These are phyloP conservation scores for Paramecium sexaurelia DNA, from an alignment of 73 alveolate species.

Conservation along the genomic window DNA sequence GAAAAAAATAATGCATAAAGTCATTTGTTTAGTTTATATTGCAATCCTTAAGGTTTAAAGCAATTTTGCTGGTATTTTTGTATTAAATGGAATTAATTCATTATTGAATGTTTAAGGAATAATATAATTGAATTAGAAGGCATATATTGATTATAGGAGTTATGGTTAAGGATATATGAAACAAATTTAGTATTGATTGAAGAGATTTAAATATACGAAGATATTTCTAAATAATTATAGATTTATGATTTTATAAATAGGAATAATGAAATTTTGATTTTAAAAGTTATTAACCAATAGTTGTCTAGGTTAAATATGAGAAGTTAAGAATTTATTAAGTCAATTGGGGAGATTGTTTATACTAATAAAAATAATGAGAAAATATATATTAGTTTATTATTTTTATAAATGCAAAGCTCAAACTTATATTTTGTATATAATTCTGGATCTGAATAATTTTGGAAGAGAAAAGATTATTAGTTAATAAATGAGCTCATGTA, in stretches of 20 bases:
- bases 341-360: too few relatives aligned
- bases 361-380: neutral
- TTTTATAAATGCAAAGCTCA: constrained; percentile 52
- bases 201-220: neutral
- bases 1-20: neutral
- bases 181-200: neutral
- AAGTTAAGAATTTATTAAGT: neutral
- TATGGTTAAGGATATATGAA: neutral
- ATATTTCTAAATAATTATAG: neutral
- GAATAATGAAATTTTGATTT: neutral
- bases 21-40: neutral
- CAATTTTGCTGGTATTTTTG: neutral
- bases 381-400: neutral
- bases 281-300: neutral
- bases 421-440: constrained; percentile 40
- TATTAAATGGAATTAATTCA: neutral
- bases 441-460: neutral
- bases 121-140: neutral
- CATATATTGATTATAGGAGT: neutral
- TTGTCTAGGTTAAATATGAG: neutral
- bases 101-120: neutral
- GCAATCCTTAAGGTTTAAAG: neutral
- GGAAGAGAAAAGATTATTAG: neutral
- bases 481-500: neutral
- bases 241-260: neutral